phyloP scores from a whole-genome alignment of 2,329 filamentous ascomycete genomes.

The Fusarium compactum region DNA sequence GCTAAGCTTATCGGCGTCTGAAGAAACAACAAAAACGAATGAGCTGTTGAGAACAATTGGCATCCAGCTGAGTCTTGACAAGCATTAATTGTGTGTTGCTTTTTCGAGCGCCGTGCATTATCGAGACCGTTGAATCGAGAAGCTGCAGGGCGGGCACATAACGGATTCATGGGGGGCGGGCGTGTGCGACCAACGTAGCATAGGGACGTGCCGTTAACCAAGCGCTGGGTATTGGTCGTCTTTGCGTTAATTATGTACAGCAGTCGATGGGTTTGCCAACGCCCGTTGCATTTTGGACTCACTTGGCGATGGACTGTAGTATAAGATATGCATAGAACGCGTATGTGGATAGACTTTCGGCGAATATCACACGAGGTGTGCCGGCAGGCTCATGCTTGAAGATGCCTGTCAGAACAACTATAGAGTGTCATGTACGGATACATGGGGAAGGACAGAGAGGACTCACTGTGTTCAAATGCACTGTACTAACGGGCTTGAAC shows the following conservation, averaged over 20 bases:
- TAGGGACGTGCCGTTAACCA: conserved; percentile 40
- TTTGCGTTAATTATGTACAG: conserved; percentile 28
- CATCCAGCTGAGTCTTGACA: conserved; percentile 23
- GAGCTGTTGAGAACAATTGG: conserved; percentile 17
- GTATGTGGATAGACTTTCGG: conserved; percentile 32
- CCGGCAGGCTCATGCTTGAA: not conserved
- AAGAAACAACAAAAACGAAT: conserved; percentile 17
- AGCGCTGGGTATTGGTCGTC: conserved; percentile 34
- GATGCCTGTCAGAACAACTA: conserved; percentile 13
- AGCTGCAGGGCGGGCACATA: conserved; percentile 43
- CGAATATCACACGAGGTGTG: conserved; percentile 28
- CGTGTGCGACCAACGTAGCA: conserved; percentile 23
- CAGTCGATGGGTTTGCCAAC: conserved; percentile 12
- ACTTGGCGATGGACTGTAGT: conserved; percentile 14
- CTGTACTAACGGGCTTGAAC: not conserved
- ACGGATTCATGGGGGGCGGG: conserved; percentile 30
- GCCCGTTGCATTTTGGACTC: conserved; percentile 14
- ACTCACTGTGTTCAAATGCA: not conserved
- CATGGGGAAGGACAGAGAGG: not conserved
- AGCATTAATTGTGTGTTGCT: conserved; percentile 25
- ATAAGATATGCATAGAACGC: conserved; percentile 19
- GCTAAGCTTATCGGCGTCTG: conserved; percentile 11
- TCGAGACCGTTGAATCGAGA: conserved; percentile 44
- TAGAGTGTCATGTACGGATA: not conserved
- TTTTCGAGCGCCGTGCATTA: conserved; percentile 43